Evolutionary conservation across 495 filamentous ascomycete genomes (phyloP), one percentile per base, ranked within the genome.

Genomic region (Articulospora tetracladia): DNA sequence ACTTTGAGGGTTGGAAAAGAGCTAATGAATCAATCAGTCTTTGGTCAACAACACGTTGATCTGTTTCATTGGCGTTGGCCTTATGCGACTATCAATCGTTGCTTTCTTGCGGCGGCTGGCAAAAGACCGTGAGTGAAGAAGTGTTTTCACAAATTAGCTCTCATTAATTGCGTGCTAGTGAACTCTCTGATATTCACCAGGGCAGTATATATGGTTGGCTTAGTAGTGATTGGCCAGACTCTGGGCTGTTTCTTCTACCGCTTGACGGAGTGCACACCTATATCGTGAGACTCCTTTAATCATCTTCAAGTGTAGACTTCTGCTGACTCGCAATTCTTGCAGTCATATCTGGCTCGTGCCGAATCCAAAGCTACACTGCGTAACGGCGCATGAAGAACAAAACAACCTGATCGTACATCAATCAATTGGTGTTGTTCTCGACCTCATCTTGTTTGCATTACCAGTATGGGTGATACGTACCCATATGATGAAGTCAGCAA

Each of bases 401-500:
- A 36, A 51, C 2, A 63, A 66, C 62, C 62, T 72, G 58, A 20
- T 59, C 0, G 63, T 48, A 17, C 71, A 73, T 53, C 64, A 49
- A 19, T 23, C 61, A 3, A 59, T 62, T 25, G 69, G 68, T 12
- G 39, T 73, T 25, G 24, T 60, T 19, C 34, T 72, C 23, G 71
- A 73, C 36, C n/a, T 59, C 4, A 44, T 58, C 24, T 66, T 73
- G 4, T 57, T 72, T 1, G 44, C 63, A 13, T 20, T 73, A 25
- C 71, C 71, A 17, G 67, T 73, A 46, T 73, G 66, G 64, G 62
- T 73, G 19, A 69, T 73, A 44, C 67, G 58, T 28, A 55, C 26
- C 15, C 68, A 69, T 36, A 72, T 73, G 68, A 65, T 72, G 57
- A 68, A 60, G 53, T 68, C 70, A 1, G 62, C 27, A 47, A 65